Base-by-base conservation (phyloP, 345 rosid genomes). In the Schrenkiella parvula region DNA sequence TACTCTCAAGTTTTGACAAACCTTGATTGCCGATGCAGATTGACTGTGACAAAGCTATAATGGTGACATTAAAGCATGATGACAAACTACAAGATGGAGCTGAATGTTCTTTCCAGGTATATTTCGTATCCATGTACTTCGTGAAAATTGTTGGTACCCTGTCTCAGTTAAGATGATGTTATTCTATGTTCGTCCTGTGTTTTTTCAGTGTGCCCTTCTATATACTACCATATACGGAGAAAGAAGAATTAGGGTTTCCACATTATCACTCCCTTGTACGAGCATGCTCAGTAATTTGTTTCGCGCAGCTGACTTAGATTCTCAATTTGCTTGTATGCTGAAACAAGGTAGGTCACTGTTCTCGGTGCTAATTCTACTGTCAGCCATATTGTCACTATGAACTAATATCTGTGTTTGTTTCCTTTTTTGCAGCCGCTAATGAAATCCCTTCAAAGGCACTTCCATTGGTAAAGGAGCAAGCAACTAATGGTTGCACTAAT, bases 51-150 rank as follows among this genome's bases (percentile, higher is more conserved):
- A 92, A 95, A 88, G 81, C 78, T 88, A 88, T 95, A 34, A 81
- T 92, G 96, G 98, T 95, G 76, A 85, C 93, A n/a, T 70, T 93
- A 74, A 93, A 93, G 79, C 96, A 93, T 75, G 98, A 91, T 72
- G 98, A 93, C 66, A 93, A 91, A 81, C 80, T 93, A 76, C 96
- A 87, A 67, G 98, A 93, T 81, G 97, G 96, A 38, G 81, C 96
- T 17, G 98, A 91, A 84, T 87, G 89, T 81, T 84, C 87, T 79
- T 93, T 93, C 73, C 98, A 93, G 98, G 98, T 93, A 48, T 41
- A 42, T 54, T 48, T 75, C 50, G 19, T 39, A 41, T 37, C 56
- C 66, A 62, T 56, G n/a, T 34, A 10, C 61, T 61, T 55, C 21
- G 26, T 62, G 32, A 66, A 63, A 31, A 29, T n/a, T 58, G 57